Conservation (phyloP, 257 asterid genomes). For the Solanum pinnatisectum region DNA sequence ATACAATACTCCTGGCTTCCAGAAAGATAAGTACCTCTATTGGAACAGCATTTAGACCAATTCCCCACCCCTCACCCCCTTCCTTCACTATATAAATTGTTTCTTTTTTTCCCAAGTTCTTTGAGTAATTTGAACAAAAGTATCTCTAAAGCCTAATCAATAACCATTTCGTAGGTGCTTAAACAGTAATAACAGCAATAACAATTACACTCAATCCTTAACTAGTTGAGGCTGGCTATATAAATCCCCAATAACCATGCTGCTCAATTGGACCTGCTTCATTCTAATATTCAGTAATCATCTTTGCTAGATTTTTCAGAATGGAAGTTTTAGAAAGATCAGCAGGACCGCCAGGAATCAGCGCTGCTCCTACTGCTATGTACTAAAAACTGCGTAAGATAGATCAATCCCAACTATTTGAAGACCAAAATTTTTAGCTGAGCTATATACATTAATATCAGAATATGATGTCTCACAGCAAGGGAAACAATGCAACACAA, state of each 20-base stretch:
- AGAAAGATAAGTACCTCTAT: neutral
- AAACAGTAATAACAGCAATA: neutral
- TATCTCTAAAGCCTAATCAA: neutral
- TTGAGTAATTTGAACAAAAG: neutral
- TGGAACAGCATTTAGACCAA: neutral
- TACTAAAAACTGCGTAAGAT: neutral
- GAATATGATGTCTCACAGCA: neutral
- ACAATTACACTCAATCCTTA: neutral
- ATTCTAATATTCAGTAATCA: neutral
- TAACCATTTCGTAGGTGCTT: neutral
- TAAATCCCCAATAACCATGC: neutral
- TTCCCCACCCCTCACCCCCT: neutral
- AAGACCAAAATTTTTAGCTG: neutral
- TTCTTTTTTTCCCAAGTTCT: neutral
- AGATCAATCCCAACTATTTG: neutral
- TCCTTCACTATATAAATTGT: neutral
- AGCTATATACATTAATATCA: neutral
- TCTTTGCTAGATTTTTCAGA: neutral
- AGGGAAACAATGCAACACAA: neutral
- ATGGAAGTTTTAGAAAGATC: neutral
- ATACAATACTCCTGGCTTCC: neutral
- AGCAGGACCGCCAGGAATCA: neutral
- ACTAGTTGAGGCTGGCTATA: neutral
- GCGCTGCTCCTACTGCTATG: neutral
- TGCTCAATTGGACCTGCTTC: neutral